Base-by-base conservation (phyloP, 2,329 filamentous ascomycete species). In the Emergomyces africanus region DNA sequence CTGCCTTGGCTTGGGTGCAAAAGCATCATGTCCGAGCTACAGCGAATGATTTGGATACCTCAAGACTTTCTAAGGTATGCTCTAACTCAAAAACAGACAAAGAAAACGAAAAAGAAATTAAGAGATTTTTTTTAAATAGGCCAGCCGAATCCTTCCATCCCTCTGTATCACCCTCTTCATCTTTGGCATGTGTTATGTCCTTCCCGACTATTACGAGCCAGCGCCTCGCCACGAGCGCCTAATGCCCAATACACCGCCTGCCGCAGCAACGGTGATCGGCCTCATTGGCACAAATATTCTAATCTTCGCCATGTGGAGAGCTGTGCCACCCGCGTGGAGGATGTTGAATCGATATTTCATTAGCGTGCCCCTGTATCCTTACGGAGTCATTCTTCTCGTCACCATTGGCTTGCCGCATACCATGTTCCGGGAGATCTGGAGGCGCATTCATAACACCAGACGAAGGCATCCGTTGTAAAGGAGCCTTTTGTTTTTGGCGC, bases 401-500 rank as follows among this genome's bases (percentile, higher is more conserved):
- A 56, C 70, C 72, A 67, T 76, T 76, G 39, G 60, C 46, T 28
- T 69, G 61, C 41, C 69, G 65, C 25, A 59, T 61, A 35, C 61
- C 61, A n/a, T 64, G 61, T 23, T 71, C 65, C 49, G 71, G 64
- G 41, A 69, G 63, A 56, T 74, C 66, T 66, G 67, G 65, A 54
- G 65, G 67, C 57, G 62, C 64, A 59, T 72, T 70, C 70, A 84
- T 81, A 69, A 83, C 83, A 68, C 88, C 84, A 30, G 84, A 86
- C 8, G 86, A 88, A 2, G 82, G 75, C 64, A 83, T 81, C 69
- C 86, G 83, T 70, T 83, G 81, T 60, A 86, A 73, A 10, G 87
- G 84, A 54, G 76, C 77, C 44, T 81, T 76, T 73, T 88, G 85
- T 74, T 90, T 90, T 59, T 80, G 81, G 67, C 87, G 83, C 61